phyloP scores from a whole-genome alignment of 129 eudicot species.

The Flaveria bidentis region DNA sequence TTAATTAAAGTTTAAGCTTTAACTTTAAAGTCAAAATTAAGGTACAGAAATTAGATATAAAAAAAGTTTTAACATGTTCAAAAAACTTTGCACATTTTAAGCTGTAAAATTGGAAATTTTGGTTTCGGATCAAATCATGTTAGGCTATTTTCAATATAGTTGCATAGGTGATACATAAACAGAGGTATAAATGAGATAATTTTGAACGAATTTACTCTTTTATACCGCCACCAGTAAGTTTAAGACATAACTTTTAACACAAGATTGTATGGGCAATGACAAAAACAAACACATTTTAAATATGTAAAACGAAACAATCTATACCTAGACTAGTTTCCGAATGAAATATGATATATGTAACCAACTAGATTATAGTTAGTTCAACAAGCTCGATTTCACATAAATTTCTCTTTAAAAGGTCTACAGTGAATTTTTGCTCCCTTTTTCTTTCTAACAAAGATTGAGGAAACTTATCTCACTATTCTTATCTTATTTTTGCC shows the following conservation, averaged over 20 bases:
- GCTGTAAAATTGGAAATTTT: too few species aligned
- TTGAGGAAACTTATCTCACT: constrained; percentile 15
- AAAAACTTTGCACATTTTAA: too few species aligned
- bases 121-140: too few species aligned
- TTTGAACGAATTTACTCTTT: neutral
- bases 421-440: neutral
- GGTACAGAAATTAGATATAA: too few species aligned
- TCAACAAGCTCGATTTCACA: neutral
- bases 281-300: neutral
- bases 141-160: too few species aligned
- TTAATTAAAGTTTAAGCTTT: too few species aligned
- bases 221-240: neutral
- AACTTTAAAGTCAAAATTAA: too few species aligned
- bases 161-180: too few species aligned
- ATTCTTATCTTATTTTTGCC: constrained; percentile 17
- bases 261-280: neutral
- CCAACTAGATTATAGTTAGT: neutral
- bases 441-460: constrained; percentile 20
- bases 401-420: constrained; percentile 6
- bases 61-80: too few species aligned
- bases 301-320: too few species aligned
- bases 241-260: neutral
- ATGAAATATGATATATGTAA: neutral
- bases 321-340: too few species aligned
- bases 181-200: too few species aligned